Base-by-base conservation (phyloP, 345 rosid genomes). In the Aquilaria sinensis region DNA sequence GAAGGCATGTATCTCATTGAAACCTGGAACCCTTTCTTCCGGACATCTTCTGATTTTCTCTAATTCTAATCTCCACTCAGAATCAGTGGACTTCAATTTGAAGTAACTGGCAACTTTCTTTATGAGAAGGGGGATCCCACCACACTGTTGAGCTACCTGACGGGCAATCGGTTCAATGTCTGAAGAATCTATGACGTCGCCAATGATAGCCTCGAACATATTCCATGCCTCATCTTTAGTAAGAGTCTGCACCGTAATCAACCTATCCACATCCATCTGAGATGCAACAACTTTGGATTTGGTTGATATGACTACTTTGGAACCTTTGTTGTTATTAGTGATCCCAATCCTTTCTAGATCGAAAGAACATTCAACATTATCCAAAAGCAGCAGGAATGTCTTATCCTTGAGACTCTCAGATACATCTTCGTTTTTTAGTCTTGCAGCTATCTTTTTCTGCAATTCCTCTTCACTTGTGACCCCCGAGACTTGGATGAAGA, bases 101-200 rank as follows among this genome's bases (percentile, higher is more conserved):
- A 76, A 76, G 23, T 51, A 47, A 45, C 16, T 70, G 37, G 72
- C 80, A 10, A 76, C 74, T 32, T 5, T 69, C 51, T 66, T 65
- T 0, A 76, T 58, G 10, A 76, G 9, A 5, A 76, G 48, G 5
- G 77, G 80, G 46, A 76, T 48, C 47, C 76, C 56, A 41, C 45
- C 66, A 55, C 77, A 76, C 32, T 72, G 72, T 9, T 47, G 60
- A 33, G 63, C 66, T 29, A 76, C 60, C 6, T 45, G 49, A 23
- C 4, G 16, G 6, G 72, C 69, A 13, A 72, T 1, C 29, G 70
- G 57, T 47, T 55, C 41, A 13, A 76, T 50, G 47, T 41, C 60
- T 12, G 74, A 62, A 47, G 64, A 33, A 3, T 53, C 47, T 4
- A 62, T 33, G 6, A 6, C 16, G 12, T 34, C 45, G 33, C 52